Evolutionary conservation across 257 asterid species (phyloP).

Genomic region (Nicotiana tabacum): DNA sequence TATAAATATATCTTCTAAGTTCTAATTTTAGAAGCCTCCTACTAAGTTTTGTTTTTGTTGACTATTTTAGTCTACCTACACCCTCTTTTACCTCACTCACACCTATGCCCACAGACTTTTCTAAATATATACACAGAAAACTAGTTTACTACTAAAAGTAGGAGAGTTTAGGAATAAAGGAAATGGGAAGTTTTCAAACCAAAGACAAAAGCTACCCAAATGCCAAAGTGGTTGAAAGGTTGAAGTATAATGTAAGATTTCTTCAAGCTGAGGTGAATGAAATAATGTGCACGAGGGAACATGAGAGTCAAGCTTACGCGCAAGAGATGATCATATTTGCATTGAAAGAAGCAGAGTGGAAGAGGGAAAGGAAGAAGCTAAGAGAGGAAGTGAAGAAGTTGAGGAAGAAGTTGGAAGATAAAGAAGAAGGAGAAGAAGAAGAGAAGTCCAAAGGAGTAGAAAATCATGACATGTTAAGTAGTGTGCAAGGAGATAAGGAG

Average conservation of each 20-base stretch:
- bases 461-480: background rate
- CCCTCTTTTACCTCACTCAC: background rate
- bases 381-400: slow-evolving; percentile 45
- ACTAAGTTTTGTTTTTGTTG: background rate
- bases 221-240: slow-evolving; percentile 41
- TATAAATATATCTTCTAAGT: background rate
- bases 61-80: background rate
- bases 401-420: slow-evolving; percentile 26
- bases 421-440: slow-evolving; percentile 16
- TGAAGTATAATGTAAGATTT: slow-evolving; percentile 45
- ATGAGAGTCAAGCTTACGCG: slow-evolving; percentile 52
- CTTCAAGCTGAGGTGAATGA: slow-evolving; percentile 59
- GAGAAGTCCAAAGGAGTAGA: slow-evolving; percentile 17
- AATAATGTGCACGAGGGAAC: slow-evolving; percentile 56
- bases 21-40: background rate
- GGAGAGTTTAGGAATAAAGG: background rate
- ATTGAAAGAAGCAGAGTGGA: slow-evolving; percentile 71
- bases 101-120: background rate
- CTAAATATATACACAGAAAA: background rate
- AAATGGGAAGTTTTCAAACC: slow-evolving; percentile 59
- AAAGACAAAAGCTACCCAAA: slow-evolving; percentile 28
- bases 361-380: slow-evolving; percentile 48
- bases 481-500: slow-evolving; percentile 11
- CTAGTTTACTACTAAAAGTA: background rate
- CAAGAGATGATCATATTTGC: slow-evolving; percentile 56